Evolutionary conservation across 371 early-diverging fungal species (phyloP).

Genomic region (Mortierella sp.): DNA sequence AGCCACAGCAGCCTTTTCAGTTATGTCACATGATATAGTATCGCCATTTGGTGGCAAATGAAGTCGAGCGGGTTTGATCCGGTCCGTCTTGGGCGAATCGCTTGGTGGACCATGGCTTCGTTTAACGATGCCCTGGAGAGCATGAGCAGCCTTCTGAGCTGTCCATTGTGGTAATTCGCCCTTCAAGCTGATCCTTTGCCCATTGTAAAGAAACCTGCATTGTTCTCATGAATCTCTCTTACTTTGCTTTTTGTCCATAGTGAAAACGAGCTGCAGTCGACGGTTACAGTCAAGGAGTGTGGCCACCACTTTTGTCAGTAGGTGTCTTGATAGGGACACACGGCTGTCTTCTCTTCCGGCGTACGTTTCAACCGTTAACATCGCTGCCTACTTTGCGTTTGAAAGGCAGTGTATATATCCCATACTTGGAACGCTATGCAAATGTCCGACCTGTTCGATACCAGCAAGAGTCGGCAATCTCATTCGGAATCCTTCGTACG

Average conservation of each 20-base stretch:
- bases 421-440: conserved; percentile 25
- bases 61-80: no score
- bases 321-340: not conserved
- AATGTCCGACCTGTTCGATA: conserved; percentile 43
- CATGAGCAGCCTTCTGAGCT: conserved; percentile 28
- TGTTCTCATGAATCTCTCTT: not conserved
- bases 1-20: no score
- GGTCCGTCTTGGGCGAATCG: no score
- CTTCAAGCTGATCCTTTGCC: not conserved
- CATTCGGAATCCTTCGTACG: conserved; percentile 38
- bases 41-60: no score
- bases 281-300: conserved; percentile 42
- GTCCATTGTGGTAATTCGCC: conserved; percentile 32
- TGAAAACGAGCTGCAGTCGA: conserved; percentile 21
- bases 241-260: not conserved
- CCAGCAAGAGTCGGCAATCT: conserved; percentile 48
- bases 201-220: not conserved
- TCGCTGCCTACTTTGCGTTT: not conserved
- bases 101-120: conserved; percentile 17
- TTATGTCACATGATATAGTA: no score
- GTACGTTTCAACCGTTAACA: no score
- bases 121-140: conserved; percentile 39
- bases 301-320: conserved; percentile 53
- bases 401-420: conserved; percentile 39
- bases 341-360: no score